phyloP scores from a whole-genome alignment of 1,139 yeast species.

The Yamadazyma triangularis region DNA sequence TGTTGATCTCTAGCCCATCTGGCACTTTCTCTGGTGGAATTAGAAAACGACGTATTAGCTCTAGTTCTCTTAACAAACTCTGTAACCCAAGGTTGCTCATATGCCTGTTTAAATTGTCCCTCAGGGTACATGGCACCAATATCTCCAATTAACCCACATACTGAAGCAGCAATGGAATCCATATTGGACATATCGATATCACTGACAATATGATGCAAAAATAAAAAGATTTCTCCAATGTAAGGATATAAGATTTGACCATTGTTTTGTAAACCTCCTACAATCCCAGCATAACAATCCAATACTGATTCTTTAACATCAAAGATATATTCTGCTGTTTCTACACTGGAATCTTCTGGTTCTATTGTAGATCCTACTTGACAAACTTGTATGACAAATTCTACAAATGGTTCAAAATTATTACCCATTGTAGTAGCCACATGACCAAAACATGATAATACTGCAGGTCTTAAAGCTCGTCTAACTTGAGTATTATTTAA shows the following conservation, averaged over 20 bases:
- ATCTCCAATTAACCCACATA: constrained; percentile 90
- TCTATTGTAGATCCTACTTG: constrained; percentile 49
- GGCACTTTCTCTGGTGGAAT: constrained; percentile 79
- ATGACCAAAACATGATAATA: constrained; percentile 94
- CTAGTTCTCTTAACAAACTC: constrained; percentile 74
- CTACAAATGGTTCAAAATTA: constrained; percentile 69
- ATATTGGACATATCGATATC: constrained; percentile 57
- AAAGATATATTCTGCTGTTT: constrained; percentile 71
- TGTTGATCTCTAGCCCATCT: constrained; percentile 96
- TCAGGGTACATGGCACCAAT: constrained; percentile 81
- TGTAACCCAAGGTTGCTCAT: constrained; percentile 71
- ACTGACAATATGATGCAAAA: constrained; percentile 54
- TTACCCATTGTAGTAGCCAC: constrained; percentile 84
- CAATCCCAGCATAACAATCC: constrained; percentile 93
- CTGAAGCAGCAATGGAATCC: constrained; percentile 69
- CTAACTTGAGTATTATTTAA: constrained; percentile 64
- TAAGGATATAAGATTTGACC: constrained; percentile 55
- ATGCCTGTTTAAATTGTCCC: constrained; percentile 64
- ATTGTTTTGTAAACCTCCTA: constrained; percentile 72
- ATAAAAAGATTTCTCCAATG: constrained; percentile 65
- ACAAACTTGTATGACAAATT: constrained; percentile 72
- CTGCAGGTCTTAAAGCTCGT: constrained; percentile 80
- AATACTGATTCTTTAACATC: constrained; percentile 79
- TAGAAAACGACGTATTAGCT: constrained; percentile 54
- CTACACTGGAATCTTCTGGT: constrained; percentile 60